A percentile compares a stretch with the other conserved stretches of the same genome.
Evolutionary conservation across 2,329 filamentous ascomycete genomes (phyloP).

Genomic region (Parafenestella ontariensis): DNA sequence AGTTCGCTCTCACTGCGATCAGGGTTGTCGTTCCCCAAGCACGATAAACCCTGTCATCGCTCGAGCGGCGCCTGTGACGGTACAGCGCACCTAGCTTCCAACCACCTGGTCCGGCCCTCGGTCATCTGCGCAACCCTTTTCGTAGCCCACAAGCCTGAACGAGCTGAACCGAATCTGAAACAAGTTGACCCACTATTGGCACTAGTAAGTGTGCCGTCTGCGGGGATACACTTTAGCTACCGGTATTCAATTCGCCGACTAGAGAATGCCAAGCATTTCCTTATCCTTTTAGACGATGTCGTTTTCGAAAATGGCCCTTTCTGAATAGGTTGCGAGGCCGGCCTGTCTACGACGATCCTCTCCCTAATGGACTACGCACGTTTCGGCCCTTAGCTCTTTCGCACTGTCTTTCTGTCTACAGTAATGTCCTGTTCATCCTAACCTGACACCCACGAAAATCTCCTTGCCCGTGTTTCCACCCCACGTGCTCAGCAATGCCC

Average conservation of each 20-base stretch:
- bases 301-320: not conserved
- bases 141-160: not conserved
- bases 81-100: not conserved
- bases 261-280: not conserved
- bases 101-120: not conserved
- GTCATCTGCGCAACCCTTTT: not conserved
- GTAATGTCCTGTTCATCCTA: not conserved
- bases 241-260: not conserved
- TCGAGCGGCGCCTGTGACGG: not conserved
- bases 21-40: not conserved
- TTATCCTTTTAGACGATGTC: not conserved
- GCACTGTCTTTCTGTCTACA: not conserved
- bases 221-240: not conserved
- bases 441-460: not conserved
- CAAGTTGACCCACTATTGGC: not conserved
- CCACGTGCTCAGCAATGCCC: constrained; percentile 6
- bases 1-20: not conserved
- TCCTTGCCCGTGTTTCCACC: constrained; percentile 1
- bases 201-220: not conserved
- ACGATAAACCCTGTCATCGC: not conserved
- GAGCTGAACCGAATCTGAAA: not conserved
- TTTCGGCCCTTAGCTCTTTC: not conserved
- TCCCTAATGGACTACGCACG: not conserved
- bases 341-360: not conserved
- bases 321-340: not conserved